Base-by-base conservation (phyloP, 768 basidiomycete species). In the Saitozyma sp. region DNA sequence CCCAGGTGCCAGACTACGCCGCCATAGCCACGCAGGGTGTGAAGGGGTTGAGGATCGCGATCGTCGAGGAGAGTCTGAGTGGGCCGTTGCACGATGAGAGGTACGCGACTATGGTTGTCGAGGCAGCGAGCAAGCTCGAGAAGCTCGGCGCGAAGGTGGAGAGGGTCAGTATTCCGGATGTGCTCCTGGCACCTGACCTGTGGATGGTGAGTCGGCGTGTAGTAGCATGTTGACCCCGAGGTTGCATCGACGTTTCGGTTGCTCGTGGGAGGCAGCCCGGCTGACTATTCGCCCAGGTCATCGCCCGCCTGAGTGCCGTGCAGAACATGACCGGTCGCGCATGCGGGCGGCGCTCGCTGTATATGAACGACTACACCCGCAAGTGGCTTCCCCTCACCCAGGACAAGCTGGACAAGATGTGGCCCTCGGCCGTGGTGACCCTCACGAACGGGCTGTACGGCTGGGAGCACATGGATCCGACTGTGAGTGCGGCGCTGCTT, bases 91-190 rank as follows among this genome's bases (percentile, higher is more conserved):
- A 81, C 52, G 82, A 83, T 54, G 76, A 76, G 11, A 67, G 78
- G 4, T 80, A 83, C 6, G 70, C 64, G 5, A 71, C 68, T 20
- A 70, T 94, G 42, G 89, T 91, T 0, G 84, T 87, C 61, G 94
- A 97, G 79, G 97, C 96, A 73, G 87, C 91, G 3, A 86, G 88
- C 65, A 87, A 89, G 0, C 81, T 97, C n/a, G 82, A 84, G 57
- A 86, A 88, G 0, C 85, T 96, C 0, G 94, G 94, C 8, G 94
- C 93, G 0, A 82, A 86, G 14, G 89, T 97, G 1, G 88, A 91
- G 71, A 85, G 88, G 58, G 79, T 75, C 8, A 81, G 80, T 19
- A 71, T 82, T 8, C 82, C 83, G 0, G 69, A 79, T 55, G 80
- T 82, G 63, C 17, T 20, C 19, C 46, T 58, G 11, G 57, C 43